These are phyloP conservation scores for Dalbergia oliveri DNA, from an alignment of 306 rosid genomes.

Conservation along the genomic window DNA sequence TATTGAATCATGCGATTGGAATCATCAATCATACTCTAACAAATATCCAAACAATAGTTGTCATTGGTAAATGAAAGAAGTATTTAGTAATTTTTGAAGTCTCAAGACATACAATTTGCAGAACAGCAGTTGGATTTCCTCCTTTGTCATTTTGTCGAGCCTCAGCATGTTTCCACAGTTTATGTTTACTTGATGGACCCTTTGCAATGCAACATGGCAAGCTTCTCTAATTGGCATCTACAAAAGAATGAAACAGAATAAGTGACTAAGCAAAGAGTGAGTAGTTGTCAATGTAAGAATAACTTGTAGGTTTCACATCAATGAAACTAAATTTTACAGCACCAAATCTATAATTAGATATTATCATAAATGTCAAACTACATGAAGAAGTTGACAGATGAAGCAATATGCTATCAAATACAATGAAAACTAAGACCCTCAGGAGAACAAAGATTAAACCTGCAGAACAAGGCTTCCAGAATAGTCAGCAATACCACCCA, in stretches of 20 bases:
- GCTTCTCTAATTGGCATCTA: conserved; percentile 99
- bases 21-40: neutral
- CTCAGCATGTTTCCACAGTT: conserved; percentile 94
- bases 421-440: conserved; percentile 22
- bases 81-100: conserved; percentile 15
- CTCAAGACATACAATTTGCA: conserved; percentile 85
- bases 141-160: conserved; percentile 84
- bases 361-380: conserved; percentile 14
- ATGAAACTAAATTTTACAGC: conserved; percentile 13
- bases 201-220: conserved; percentile 92
- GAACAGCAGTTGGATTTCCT: conserved; percentile 69
- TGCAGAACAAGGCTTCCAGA: conserved; percentile 99
- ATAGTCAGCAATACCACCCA: conserved; percentile 99
- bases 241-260: conserved; percentile 33
- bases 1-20: neutral
- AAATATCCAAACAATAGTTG: conserved; percentile 15
- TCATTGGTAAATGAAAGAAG: conserved; percentile 20
- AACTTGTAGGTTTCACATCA: neutral
- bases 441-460: conserved; percentile 54
- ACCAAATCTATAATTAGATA: conserved; percentile 1
- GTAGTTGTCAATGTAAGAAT: conserved; percentile 7
- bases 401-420: conserved; percentile 23
- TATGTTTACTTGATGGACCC: conserved; percentile 77
- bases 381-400: conserved; percentile 12
- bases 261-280: conserved; percentile 8